Evolutionary conservation across 2,329 filamentous ascomycete genomes (phyloP).

Genomic region (Xylariaceae sp.): DNA sequence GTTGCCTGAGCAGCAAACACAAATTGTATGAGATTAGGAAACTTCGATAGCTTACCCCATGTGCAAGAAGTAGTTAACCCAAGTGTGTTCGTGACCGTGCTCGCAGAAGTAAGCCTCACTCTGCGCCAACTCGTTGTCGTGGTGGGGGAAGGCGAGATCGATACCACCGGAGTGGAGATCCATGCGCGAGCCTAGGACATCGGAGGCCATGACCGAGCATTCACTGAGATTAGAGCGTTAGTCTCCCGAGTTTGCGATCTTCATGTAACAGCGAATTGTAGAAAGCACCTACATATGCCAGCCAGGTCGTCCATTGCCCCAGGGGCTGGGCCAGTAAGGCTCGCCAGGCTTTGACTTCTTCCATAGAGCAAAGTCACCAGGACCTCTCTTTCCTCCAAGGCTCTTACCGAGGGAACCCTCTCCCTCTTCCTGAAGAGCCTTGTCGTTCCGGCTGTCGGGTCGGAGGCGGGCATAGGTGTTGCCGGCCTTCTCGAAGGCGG

Average conservation of each 20-base stretch:
- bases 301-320: constrained; percentile 82
- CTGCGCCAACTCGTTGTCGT: constrained; percentile 78
- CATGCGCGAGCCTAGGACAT: constrained; percentile 76
- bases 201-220: constrained; percentile 66
- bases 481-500: constrained; percentile 74
- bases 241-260: background rate
- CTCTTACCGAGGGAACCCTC: constrained; percentile 72
- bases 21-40: background rate
- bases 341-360: constrained; percentile 89
- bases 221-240: constrained; percentile 11
- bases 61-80: constrained; percentile 95
- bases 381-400: constrained; percentile 61
- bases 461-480: constrained; percentile 82
- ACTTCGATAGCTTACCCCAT: constrained; percentile 55
- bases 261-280: background rate
- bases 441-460: constrained; percentile 79
- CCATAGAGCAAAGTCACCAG: constrained; percentile 88
- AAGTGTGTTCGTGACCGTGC: constrained; percentile 56
- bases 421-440: constrained; percentile 77
- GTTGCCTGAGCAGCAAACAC: background rate
- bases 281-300: constrained; percentile 68
- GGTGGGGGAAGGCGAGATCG: constrained; percentile 86
- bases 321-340: constrained; percentile 81
- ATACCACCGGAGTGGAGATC: constrained; percentile 93
- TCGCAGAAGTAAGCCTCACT: constrained; percentile 65